phyloP scores from a whole-genome alignment of 352 stramenopile genomes.

The Globisporangium paddicum region DNA sequence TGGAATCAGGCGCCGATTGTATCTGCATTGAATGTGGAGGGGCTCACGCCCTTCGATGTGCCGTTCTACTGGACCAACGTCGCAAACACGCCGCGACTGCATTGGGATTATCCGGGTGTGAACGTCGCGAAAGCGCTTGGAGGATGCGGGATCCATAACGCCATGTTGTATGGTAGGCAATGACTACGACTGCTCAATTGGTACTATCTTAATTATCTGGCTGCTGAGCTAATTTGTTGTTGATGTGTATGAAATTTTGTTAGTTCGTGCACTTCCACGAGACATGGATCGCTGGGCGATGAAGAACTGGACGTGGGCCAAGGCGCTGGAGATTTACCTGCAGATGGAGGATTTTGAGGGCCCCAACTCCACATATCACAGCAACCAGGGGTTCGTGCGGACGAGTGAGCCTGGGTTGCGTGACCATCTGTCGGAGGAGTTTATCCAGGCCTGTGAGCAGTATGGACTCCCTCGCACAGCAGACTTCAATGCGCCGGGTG shows the following conservation, averaged over 20 bases:
- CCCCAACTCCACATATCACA: conserved; percentile 47
- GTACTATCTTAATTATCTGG: no score
- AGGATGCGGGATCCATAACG: conserved; percentile 88
- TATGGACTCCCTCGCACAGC: conserved; percentile 46
- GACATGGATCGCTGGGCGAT: conserved; percentile 82
- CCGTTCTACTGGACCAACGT: conserved; percentile 85
- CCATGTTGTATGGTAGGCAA: conserved; percentile 83
- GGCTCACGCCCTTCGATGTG: conserved; percentile 76
- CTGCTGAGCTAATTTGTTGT: neutral
- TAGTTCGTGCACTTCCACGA: conserved; percentile 60
- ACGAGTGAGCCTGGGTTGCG: conserved; percentile 38
- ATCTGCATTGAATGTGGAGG: conserved; percentile 29
- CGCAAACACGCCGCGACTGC: conserved; percentile 51
- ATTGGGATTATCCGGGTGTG: conserved; percentile 78
- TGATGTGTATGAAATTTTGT: neutral
- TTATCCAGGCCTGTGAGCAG: conserved; percentile 46
- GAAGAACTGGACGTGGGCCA: conserved; percentile 67
- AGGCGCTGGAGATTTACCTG: conserved; percentile 68
- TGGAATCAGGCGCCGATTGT: conserved; percentile 27
- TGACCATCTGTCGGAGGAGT: conserved; percentile 34
- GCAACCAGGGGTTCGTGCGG: conserved; percentile 42
- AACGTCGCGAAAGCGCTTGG: conserved; percentile 84
- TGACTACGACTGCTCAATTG: neutral
- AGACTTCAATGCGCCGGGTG: conserved; percentile 83
- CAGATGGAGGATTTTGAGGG: conserved; percentile 71